A percentile compares a stretch with the other conserved stretches of the same genome.
Conservation (phyloP, 768 basidiomycete species). For the Agrocybe pediades region DNA sequence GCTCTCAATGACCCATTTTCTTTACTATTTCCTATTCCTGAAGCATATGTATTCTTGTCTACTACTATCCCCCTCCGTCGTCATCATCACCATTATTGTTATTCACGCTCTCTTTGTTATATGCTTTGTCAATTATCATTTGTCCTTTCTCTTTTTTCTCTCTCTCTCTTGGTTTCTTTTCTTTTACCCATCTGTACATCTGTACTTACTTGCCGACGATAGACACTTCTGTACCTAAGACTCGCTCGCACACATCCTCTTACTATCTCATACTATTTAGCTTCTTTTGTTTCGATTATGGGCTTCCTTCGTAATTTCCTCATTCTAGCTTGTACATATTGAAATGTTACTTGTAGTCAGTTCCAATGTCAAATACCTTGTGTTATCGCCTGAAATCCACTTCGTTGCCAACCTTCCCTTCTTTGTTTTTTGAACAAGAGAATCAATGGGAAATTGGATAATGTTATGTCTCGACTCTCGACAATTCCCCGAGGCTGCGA, state of each 20-base stretch:
- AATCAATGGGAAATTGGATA: too few species aligned
- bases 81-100: neutral
- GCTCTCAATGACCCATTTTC: slow-evolving; percentile 1
- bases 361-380: too few species aligned
- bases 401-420: too few species aligned
- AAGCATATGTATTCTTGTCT: slow-evolving; percentile 3
- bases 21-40: neutral
- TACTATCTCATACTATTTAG: neutral
- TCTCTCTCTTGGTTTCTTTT: neutral
- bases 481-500: too few species aligned
- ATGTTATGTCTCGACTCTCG: too few species aligned
- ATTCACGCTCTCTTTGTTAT: slow-evolving; percentile 1
- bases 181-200: neutral
- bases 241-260: neutral
- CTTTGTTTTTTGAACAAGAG: too few species aligned
- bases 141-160: too few species aligned
- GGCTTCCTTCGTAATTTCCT: neutral
- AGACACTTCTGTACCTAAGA: neutral
- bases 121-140: too few species aligned
- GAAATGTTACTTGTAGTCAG: too few species aligned
- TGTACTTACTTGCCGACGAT: neutral
- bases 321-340: neutral
- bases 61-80: neutral
- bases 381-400: too few species aligned
- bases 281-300: neutral